Conservation (phyloP, 768 basidiomycete genomes). For the Termitomyces heimii region DNA sequence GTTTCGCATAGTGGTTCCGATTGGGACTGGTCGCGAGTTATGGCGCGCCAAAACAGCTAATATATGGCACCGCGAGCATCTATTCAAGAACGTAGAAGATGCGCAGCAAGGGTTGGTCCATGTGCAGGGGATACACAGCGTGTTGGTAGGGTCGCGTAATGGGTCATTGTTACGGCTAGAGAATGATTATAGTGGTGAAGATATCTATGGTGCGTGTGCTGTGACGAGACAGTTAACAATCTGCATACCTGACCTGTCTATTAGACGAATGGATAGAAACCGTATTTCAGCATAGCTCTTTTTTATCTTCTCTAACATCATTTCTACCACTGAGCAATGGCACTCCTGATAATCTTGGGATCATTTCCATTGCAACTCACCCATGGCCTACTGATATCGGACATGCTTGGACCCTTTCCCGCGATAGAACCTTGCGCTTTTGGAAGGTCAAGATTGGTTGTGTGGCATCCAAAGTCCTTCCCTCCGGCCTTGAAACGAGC, state of each 20-base stretch:
- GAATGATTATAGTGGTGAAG: conserved; percentile 50
- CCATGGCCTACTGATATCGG: conserved; percentile 72
- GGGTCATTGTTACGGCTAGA: conserved; percentile 69
- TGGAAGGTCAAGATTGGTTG: conserved; percentile 81
- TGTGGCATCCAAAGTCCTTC: conserved; percentile 54
- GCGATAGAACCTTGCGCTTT: conserved; percentile 77
- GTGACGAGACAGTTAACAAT: not conserved
- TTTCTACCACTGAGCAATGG: conserved; percentile 53
- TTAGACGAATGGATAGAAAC: conserved; percentile 72
- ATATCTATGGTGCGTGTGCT: conserved; percentile 49
- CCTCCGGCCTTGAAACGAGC: conserved; percentile 27
- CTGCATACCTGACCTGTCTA: conserved; percentile 8
- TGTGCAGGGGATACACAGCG: conserved; percentile 59
- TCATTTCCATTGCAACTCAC: conserved; percentile 67
- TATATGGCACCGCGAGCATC: conserved; percentile 64
- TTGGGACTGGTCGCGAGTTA: conserved; percentile 42
- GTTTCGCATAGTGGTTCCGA: conserved; percentile 64
- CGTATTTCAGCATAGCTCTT: conserved; percentile 56
- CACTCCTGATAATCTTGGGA: conserved; percentile 45
- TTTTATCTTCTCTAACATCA: conserved; percentile 61
- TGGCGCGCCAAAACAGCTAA: conserved; percentile 51
- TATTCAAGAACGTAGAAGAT: conserved; percentile 48
- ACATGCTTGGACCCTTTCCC: conserved; percentile 79
- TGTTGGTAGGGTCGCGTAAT: conserved; percentile 55
- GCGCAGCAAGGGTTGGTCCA: conserved; percentile 45